These are phyloP conservation scores for Capillidium heterosporum DNA, from an alignment of 371 early-diverging fungal species.

Conservation along the genomic window DNA sequence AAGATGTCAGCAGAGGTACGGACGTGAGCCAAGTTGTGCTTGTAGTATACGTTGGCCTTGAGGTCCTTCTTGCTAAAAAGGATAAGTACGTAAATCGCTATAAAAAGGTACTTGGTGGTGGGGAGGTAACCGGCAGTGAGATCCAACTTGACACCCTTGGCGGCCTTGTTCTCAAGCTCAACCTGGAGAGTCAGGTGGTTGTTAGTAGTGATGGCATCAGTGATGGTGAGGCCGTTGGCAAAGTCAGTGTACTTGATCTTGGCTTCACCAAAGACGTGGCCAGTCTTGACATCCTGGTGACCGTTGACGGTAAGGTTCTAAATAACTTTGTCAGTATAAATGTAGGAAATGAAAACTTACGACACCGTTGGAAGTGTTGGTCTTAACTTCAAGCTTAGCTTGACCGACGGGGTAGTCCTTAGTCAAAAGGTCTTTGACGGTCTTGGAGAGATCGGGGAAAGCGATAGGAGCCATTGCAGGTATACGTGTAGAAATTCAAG, in stretches of 20 bases:
- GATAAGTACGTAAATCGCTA: background rate
- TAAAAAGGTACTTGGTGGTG: conserved; percentile 14
- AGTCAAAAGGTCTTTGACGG: conserved; percentile 83
- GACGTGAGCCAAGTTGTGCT: conserved; percentile 61
- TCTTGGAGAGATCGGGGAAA: conserved; percentile 89
- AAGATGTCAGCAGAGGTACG: conserved; percentile 52
- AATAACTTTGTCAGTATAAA: background rate
- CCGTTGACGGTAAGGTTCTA: conserved; percentile 91
- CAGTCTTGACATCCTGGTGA: conserved; percentile 82
- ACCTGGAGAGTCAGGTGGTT: conserved; percentile 82
- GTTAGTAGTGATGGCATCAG: conserved; percentile 87
- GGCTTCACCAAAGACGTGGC: conserved; percentile 83
- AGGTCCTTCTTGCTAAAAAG: conserved; percentile 37
- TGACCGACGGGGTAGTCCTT: conserved; percentile 92
- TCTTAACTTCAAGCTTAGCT: conserved; percentile 93
- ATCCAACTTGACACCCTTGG: conserved; percentile 68
- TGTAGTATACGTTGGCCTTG: conserved; percentile 60
- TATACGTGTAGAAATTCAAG: conserved; percentile 10
- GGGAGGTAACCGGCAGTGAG: conserved; percentile 29
- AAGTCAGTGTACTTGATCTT: conserved; percentile 91
- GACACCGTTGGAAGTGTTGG: conserved; percentile 83
- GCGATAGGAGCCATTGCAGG: conserved; percentile 31
- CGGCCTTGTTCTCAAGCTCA: conserved; percentile 84
- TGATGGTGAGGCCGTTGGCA: conserved; percentile 77
- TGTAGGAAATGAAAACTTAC: conserved; percentile 27